Evolutionary conservation across 495 filamentous ascomycete genomes (phyloP).

Genomic region (Penicillium flavigenum): DNA sequence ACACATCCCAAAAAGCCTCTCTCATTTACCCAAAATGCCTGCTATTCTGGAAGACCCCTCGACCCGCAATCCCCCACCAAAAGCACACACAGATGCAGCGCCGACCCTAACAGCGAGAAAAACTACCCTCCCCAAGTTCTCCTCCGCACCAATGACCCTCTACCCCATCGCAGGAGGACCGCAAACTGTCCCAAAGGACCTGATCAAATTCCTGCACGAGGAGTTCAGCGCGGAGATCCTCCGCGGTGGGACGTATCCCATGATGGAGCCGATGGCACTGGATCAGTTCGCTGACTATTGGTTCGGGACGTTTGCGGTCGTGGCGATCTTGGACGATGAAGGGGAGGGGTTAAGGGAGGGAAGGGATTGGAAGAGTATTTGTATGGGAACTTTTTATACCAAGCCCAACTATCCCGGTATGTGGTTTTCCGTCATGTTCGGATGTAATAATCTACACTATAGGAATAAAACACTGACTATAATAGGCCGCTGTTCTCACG

Average conservation of each 20-base stretch:
- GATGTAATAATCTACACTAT: background rate
- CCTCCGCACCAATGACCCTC: slow-evolving; percentile 76
- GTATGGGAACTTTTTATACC: slow-evolving; percentile 93
- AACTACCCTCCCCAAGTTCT: slow-evolving; percentile 72
- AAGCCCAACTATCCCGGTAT: slow-evolving; percentile 97
- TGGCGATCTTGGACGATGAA: slow-evolving; percentile 74
- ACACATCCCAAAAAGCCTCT: background rate
- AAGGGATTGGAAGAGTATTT: slow-evolving; percentile 77
- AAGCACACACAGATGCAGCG: slow-evolving; percentile 53
- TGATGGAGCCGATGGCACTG: slow-evolving; percentile 70
- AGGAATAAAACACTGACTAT: slow-evolving; percentile 10
- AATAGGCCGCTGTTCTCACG: slow-evolving; percentile 58
- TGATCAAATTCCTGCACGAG: slow-evolving; percentile 68
- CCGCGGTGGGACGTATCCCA: slow-evolving; percentile 89
- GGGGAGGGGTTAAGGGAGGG: slow-evolving; percentile 37
- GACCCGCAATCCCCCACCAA: slow-evolving; percentile 51
- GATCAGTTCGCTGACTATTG: slow-evolving; percentile 82
- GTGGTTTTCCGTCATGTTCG: slow-evolving; percentile 42
- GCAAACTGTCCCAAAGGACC: slow-evolving; percentile 49
- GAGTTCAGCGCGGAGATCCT: slow-evolving; percentile 89
- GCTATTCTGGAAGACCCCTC: slow-evolving; percentile 78
- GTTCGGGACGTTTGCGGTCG: slow-evolving; percentile 90
- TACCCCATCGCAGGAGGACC: slow-evolving; percentile 70
- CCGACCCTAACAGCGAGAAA: slow-evolving; percentile 65
- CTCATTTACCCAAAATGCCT: slow-evolving; percentile 34